A percentile compares a stretch with the other conserved stretches of the same genome.
These are phyloP conservation scores for Elongisporangium prolatum DNA, from an alignment of 352 stramenopile genomes.

Conservation along the genomic window DNA sequence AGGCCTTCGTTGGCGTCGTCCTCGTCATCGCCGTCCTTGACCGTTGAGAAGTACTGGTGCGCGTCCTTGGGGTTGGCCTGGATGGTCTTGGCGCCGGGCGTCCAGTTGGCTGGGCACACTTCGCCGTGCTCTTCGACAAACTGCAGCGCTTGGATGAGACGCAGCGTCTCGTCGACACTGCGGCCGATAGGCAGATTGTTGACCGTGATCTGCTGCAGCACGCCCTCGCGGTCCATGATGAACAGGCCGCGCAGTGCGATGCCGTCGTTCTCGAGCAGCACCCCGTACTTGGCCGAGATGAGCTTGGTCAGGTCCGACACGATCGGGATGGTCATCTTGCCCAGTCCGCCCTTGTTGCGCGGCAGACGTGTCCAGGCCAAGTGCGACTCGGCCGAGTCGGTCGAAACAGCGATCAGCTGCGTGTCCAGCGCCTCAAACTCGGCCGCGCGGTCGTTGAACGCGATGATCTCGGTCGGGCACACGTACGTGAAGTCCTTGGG, in stretches of 20 bases:
- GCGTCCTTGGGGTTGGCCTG: conserved; percentile 76
- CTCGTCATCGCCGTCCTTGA: conserved; percentile 38
- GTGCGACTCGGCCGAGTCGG: conserved; percentile 89
- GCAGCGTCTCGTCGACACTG: conserved; percentile 91
- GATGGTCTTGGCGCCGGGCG: conserved; percentile 90
- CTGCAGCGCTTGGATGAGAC: conserved; percentile 91
- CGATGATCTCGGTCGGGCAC: conserved; percentile 90
- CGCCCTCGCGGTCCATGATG: conserved; percentile 90
- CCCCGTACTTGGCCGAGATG: conserved; percentile 89
- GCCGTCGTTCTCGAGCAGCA: conserved; percentile 82
- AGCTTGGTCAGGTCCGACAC: conserved; percentile 92
- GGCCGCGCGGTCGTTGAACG: conserved; percentile 80
- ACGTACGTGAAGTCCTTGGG: conserved; percentile 90
- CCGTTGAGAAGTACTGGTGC: conserved; percentile 81
- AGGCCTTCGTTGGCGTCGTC: conserved; percentile 35
- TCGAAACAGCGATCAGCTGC: conserved; percentile 87
- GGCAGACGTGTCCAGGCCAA: conserved; percentile 86
- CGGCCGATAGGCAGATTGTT: conserved; percentile 92
- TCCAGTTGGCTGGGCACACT: conserved; percentile 92
- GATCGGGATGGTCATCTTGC: conserved; percentile 92
- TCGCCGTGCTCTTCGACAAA: conserved; percentile 91
- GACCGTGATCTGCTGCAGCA: conserved; percentile 85
- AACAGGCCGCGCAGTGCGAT: conserved; percentile 89
- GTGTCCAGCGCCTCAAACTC: conserved; percentile 85
- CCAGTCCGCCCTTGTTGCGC: conserved; percentile 89